Evolutionary conservation across 148 eudicot genomes (phyloP).

Genomic region (Fagopyrum tataricum): DNA sequence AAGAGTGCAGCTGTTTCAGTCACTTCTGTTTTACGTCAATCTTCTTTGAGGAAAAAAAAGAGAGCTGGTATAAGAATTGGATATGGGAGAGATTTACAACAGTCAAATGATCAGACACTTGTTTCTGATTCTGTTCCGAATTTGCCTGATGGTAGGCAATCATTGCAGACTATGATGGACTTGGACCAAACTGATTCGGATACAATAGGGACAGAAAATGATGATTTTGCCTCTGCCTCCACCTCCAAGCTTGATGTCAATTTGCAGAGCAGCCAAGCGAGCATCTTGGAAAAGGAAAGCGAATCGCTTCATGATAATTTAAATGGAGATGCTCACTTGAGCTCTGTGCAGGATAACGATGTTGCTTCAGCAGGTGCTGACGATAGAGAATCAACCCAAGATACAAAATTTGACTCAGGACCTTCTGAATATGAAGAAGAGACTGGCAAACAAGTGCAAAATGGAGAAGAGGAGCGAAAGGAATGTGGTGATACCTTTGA

Average conservation of each 20-base stretch:
- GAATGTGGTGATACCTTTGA: slow-evolving; percentile 22
- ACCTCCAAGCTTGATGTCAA: slow-evolving; percentile 10
- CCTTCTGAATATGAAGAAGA: slow-evolving; percentile 17
- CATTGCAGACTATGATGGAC: slow-evolving; percentile 10
- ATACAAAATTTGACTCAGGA: slow-evolving; percentile 4
- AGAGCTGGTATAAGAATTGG: slow-evolving; percentile 63
- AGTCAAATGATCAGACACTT: slow-evolving; percentile 24
- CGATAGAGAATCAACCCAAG: slow-evolving; percentile 14
- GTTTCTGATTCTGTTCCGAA: slow-evolving; percentile 17
- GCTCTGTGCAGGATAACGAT: slow-evolving; percentile 11
- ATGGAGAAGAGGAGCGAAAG: slow-evolving; percentile 18
- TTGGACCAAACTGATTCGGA: slow-evolving; percentile 14
- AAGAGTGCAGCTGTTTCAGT: slow-evolving; percentile 14
- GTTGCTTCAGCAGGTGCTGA: slow-evolving; percentile 14
- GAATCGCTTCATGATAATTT: slow-evolving; percentile 12
- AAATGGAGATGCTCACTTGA: slow-evolving; percentile 12
- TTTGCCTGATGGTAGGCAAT: slow-evolving; percentile 14
- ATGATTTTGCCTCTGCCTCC: slow-evolving; percentile 15
- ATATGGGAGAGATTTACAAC: slow-evolving; percentile 48
- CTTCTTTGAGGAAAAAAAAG: slow-evolving; percentile 52
- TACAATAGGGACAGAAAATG: slow-evolving; percentile 15
- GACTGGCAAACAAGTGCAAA: slow-evolving; percentile 8
- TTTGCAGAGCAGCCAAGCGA: slow-evolving; percentile 11
- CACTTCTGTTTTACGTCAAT: slow-evolving; percentile 35
- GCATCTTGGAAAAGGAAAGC: not conserved